These are phyloP conservation scores for Cordyceps pruinosa DNA, from an alignment of 2,329 filamentous ascomycete species.

Conservation along the genomic window DNA sequence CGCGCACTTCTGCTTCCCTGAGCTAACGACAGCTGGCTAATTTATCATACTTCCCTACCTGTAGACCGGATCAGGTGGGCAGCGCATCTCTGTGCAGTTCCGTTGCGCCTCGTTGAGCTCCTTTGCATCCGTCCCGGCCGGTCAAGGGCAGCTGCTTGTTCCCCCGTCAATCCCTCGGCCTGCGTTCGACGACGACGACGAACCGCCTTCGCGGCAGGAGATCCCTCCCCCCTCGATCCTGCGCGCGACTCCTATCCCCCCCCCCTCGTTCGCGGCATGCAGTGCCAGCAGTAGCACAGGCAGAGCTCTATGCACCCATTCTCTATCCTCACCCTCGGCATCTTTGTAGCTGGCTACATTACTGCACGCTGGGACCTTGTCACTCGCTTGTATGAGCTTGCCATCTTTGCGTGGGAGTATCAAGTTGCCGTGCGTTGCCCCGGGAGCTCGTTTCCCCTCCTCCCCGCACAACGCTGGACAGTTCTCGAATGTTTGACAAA, in stretches of 20 bases:
- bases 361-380: constrained; percentile 98
- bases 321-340: constrained; percentile 88
- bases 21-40: constrained; percentile 11
- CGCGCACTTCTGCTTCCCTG: neutral
- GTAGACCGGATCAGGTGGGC: constrained; percentile 7
- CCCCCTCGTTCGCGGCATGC: constrained; percentile 35
- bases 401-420: constrained; percentile 97
- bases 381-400: constrained; percentile 91
- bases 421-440: constrained; percentile 72
- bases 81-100: constrained; percentile 6
- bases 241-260: constrained; percentile 17
- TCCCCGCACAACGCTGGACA: neutral
- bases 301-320: constrained; percentile 87
- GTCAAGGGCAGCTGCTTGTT: neutral
- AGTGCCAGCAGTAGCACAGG: constrained; percentile 28
- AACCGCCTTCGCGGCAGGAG: neutral
- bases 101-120: constrained; percentile 5
- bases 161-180: neutral
- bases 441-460: neutral
- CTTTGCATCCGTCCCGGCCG: neutral
- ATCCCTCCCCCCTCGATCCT: constrained; percentile 5
- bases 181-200: neutral
- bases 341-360: constrained; percentile 99
- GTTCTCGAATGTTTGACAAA: neutral
- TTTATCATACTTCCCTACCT: constrained; percentile 5